Conservation (phyloP, 2,329 filamentous ascomycete genomes). For the Cryphonectria nitschkei region DNA sequence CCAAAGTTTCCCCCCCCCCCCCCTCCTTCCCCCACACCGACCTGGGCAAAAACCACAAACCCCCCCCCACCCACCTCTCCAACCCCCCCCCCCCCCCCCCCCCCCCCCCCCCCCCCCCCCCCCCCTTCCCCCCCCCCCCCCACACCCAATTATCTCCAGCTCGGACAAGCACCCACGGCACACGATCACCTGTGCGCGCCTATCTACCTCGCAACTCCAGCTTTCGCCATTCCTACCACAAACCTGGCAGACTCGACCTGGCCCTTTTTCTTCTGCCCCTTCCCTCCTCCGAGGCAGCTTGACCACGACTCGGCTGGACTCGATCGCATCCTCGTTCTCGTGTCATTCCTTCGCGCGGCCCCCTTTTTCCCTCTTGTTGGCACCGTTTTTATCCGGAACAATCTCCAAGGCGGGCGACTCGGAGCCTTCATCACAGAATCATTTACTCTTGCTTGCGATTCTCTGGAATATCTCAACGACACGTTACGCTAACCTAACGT, state of each 20-base stretch:
- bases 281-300: not conserved
- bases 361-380: not conserved
- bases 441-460: not conserved
- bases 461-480: not conserved
- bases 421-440: not conserved
- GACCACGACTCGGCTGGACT: slow-evolving; percentile 12
- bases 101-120: not conserved
- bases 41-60: too few relatives aligned
- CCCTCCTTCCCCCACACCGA: too few relatives aligned
- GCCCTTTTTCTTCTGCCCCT: not conserved
- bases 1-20: too few relatives aligned
- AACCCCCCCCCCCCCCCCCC: not conserved
- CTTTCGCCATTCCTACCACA: not conserved
- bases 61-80: not conserved
- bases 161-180: not conserved
- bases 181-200: slow-evolving; percentile 6
- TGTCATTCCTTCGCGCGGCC: slow-evolving; percentile 3
- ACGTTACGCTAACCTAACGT: not conserved
- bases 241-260: not conserved
- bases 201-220: slow-evolving; percentile 1
- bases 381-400: slow-evolving; percentile 10
- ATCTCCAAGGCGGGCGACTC: slow-evolving; percentile 14
- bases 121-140: not conserved
- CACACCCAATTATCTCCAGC: not conserved
- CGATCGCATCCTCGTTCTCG: slow-evolving; percentile 8